Conservation (phyloP, 257 asterid genomes). For the Solanum dulcamara region DNA sequence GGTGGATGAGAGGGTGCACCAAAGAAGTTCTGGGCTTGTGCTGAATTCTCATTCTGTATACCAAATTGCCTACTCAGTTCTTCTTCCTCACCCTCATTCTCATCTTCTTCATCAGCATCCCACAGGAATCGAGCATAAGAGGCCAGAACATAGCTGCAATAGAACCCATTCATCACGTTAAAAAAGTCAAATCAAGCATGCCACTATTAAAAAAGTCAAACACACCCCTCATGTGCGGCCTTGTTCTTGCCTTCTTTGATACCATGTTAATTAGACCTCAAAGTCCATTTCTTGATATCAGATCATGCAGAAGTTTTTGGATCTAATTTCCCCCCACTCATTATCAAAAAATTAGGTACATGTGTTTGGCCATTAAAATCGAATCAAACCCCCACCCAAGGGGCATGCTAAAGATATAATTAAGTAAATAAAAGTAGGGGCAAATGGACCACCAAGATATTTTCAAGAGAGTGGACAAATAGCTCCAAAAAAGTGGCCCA, state of each 20-base stretch:
- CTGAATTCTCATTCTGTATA: conserved; percentile 8
- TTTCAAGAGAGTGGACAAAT: neutral
- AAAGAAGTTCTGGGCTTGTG: conserved; percentile 8
- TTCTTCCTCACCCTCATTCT: conserved; percentile 6
- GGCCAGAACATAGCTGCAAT: conserved; percentile 58
- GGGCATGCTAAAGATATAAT: neutral
- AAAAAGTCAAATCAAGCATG: neutral
- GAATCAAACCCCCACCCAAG: neutral
- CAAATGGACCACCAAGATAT: neutral
- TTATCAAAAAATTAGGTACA: neutral
- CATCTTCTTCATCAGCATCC: conserved; percentile 59
- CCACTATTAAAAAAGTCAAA: neutral
- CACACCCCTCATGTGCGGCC: neutral
- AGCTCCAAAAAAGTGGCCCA: neutral
- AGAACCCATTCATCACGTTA: neutral
- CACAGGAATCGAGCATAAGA: conserved; percentile 87
- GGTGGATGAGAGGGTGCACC: conserved; percentile 12
- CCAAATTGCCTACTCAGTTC: conserved; percentile 19
- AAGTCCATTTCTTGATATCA: neutral
- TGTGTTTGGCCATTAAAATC: neutral
- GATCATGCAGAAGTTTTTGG: neutral
- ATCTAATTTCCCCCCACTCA: neutral
- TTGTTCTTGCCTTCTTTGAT: neutral
- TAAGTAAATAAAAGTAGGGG: neutral
- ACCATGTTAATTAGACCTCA: neutral